Evolutionary conservation across 2,329 filamentous ascomycete genomes (phyloP).

Genomic region (Fusarium nelsonii): DNA sequence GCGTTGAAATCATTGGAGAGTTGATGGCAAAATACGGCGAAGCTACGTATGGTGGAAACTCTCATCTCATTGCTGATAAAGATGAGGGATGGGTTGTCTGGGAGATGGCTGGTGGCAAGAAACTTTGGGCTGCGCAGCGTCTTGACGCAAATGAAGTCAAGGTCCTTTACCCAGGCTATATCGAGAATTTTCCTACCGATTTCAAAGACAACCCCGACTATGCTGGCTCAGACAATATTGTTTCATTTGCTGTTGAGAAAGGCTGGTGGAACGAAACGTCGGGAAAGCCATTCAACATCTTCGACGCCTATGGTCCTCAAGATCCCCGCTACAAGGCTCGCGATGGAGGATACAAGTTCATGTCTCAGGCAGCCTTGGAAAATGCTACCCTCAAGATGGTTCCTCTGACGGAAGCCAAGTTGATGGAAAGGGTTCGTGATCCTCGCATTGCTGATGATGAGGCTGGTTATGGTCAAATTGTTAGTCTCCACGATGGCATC

Average conservation of each 20-base stretch:
- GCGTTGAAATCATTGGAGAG: slow-evolving; percentile 37
- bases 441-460: slow-evolving; percentile 43
- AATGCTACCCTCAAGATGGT: slow-evolving; percentile 41
- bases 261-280: slow-evolving; percentile 44
- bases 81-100: slow-evolving; percentile 45
- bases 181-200: slow-evolving; percentile 40
- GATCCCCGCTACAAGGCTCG: slow-evolving; percentile 42
- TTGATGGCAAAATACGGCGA: slow-evolving; percentile 39
- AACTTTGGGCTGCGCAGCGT: slow-evolving; percentile 44
- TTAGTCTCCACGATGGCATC: slow-evolving; percentile 29
- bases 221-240: slow-evolving; percentile 40
- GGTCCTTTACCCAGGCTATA: slow-evolving; percentile 41
- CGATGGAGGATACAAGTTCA: slow-evolving; percentile 45
- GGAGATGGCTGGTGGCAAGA: slow-evolving; percentile 44
- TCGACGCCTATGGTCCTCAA: slow-evolving; percentile 38
- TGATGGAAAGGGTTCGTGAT: slow-evolving; percentile 43
- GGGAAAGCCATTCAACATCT: slow-evolving; percentile 41
- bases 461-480: slow-evolving; percentile 42
- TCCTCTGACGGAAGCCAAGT: slow-evolving; percentile 38
- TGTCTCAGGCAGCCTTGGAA: slow-evolving; percentile 42
- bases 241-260: slow-evolving; percentile 41
- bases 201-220: slow-evolving; percentile 26
- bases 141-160: slow-evolving; percentile 42
- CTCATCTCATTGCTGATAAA: slow-evolving; percentile 43
- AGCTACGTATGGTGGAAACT: slow-evolving; percentile 43